A percentile compares a stretch with the other conserved stretches of the same genome.
Conservation (phyloP, 1,284 basidiomycete species). For the Ustilago loliicola region DNA sequence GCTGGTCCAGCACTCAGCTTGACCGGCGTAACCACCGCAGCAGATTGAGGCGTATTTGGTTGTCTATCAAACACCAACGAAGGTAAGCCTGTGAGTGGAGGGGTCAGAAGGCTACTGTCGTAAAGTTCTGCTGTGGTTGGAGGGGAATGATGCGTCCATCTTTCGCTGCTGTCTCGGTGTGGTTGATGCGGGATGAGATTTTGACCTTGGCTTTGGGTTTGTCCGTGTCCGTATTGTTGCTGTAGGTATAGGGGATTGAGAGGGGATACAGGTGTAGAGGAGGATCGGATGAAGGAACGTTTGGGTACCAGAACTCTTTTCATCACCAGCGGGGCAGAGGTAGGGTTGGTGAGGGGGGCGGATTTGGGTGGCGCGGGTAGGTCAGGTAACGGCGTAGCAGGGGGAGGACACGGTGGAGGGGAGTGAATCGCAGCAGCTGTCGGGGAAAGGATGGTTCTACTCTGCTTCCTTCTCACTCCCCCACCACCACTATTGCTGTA, state of each 20-base stretch:
- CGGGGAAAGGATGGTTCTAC: slow-evolving; percentile 6
- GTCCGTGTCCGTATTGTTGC: background rate
- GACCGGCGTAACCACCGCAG: slow-evolving; percentile 13
- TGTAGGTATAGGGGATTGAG: background rate
- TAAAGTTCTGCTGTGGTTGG: background rate
- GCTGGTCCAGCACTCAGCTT: background rate
- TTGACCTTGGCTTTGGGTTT: slow-evolving; percentile 14
- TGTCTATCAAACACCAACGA: slow-evolving; percentile 12
- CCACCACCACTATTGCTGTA: no score
- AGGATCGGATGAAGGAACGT: slow-evolving; percentile 16
- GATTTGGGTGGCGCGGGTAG: slow-evolving; percentile 20
- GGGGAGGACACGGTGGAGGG: slow-evolving; percentile 36
- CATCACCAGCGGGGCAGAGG: no score
- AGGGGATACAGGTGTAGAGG: slow-evolving; percentile 23
- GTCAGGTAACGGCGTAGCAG: slow-evolving; percentile 24
- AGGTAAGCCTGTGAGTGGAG: slow-evolving; percentile 17
- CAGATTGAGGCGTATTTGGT: slow-evolving; percentile 24
- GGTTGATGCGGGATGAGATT: background rate
- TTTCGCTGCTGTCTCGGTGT: background rate
- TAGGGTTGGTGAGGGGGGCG: background rate
- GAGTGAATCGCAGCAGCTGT: slow-evolving; percentile 11
- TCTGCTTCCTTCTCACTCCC: slow-evolving; percentile 1
- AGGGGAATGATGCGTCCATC: background rate
- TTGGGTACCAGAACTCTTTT: background rate
- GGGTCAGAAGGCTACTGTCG: slow-evolving; percentile 18